phyloP scores from a whole-genome alignment of 176 grass and related monocot species.

The Zoysia japonica region DNA sequence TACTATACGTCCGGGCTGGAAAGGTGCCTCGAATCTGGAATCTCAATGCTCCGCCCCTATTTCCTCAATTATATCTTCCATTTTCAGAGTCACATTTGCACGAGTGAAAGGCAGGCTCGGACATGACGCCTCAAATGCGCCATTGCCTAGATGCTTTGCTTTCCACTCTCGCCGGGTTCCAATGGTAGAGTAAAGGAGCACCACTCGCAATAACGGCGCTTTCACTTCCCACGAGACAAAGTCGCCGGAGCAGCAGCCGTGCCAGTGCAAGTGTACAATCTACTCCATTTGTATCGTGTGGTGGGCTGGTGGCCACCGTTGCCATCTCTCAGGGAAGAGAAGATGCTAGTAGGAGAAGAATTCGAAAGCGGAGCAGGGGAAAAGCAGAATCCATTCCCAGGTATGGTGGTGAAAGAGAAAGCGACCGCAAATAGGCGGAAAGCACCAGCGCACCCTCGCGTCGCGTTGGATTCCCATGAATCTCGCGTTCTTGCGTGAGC shows the following conservation, averaged over 20 bases:
- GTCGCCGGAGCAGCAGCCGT: conserved; percentile 9
- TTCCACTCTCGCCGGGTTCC: conserved; percentile 10
- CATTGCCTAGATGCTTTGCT: conserved; percentile 16
- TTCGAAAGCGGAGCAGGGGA: background rate
- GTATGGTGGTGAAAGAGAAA: conserved; percentile 20
- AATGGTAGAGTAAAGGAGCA: conserved; percentile 30
- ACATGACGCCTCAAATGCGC: conserved; percentile 48
- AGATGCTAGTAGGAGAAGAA: background rate
- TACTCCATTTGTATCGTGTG: background rate
- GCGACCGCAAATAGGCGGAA: conserved; percentile 21
- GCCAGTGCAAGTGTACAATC: background rate
- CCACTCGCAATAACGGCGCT: conserved; percentile 18
- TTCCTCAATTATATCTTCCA: conserved; percentile 54
- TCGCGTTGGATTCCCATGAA: conserved; percentile 68
- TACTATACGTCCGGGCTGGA: background rate
- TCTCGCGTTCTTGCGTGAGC: conserved; percentile 30
- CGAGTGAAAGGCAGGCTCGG: conserved; percentile 19
- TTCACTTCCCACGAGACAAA: conserved; percentile 37
- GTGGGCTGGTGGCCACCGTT: background rate
- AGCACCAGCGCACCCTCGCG: background rate
- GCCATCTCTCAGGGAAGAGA: conserved; percentile 18
- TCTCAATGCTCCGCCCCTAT: conserved; percentile 43
- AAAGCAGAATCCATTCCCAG: background rate
- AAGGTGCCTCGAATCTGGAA: conserved; percentile 46
- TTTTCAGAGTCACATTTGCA: conserved; percentile 54